Conservation (phyloP, 805 yeast species). For the Zygoascus ofunaensis region DNA sequence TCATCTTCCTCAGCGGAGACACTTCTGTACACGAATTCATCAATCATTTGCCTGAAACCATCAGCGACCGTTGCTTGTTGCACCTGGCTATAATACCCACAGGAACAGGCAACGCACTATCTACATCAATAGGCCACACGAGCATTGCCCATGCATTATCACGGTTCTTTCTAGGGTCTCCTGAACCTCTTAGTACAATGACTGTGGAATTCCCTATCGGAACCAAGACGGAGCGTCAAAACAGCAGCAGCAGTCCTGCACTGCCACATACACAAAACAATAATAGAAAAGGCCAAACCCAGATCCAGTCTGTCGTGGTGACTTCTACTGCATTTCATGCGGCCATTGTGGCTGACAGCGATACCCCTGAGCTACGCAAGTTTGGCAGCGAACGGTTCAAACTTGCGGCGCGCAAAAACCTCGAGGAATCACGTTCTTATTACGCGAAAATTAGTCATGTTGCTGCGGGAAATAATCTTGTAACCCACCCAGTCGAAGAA, state of each 20-base stretch:
- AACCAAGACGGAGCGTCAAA: constrained; percentile 16
- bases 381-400: constrained; percentile 60
- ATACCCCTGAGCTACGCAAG: constrained; percentile 53
- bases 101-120: constrained; percentile 83
- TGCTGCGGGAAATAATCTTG: no score
- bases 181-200: constrained; percentile 37
- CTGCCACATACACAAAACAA: no score
- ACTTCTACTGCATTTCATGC: constrained; percentile 85
- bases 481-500: constrained; percentile 26
- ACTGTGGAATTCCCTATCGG: constrained; percentile 34
- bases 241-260: constrained; percentile 6
- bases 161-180: constrained; percentile 21
- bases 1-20: constrained; percentile 73
- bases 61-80: constrained; percentile 10
- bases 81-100: constrained; percentile 44
- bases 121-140: constrained; percentile 44
- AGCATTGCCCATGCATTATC: constrained; percentile 24
- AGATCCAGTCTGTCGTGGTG: constrained; percentile 42
- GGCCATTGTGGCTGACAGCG: constrained; percentile 71
- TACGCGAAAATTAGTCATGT: constrained; percentile 6
- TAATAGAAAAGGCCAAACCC: constrained; percentile 4
- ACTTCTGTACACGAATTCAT: constrained; percentile 73
- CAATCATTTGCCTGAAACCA: constrained; percentile 35
- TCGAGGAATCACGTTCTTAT: constrained; percentile 44
- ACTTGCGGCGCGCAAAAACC: constrained; percentile 52